These are phyloP conservation scores for Pseudogymnoascus sp. DNA, from an alignment of 2,329 filamentous ascomycete species.

Conservation along the genomic window DNA sequence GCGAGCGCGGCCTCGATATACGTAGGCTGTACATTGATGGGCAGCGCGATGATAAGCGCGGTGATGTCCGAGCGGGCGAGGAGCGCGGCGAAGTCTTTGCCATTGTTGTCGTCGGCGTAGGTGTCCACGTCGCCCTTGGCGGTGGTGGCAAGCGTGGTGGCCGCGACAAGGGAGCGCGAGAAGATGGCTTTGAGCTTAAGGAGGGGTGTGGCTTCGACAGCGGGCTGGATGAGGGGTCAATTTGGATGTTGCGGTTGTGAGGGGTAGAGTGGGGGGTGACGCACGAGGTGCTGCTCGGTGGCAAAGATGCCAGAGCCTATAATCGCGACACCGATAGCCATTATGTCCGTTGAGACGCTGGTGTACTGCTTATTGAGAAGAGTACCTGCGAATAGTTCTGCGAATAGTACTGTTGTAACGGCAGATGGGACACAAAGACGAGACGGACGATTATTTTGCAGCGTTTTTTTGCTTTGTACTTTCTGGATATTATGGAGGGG, in stretches of 20 bases:
- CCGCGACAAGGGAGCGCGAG: conserved; percentile 27
- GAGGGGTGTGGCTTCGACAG: conserved; percentile 42
- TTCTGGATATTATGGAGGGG: neutral
- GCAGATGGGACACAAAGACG: neutral
- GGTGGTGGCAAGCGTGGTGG: conserved; percentile 30
- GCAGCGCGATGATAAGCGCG: conserved; percentile 35
- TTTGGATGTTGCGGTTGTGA: neutral
- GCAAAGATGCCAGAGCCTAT: conserved; percentile 57
- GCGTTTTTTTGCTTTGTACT: neutral
- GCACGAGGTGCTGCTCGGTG: conserved; percentile 47
- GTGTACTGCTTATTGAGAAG: neutral
- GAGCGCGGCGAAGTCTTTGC: conserved; percentile 35
- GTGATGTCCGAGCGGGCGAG: conserved; percentile 26
- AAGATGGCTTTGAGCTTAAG: conserved; percentile 44
- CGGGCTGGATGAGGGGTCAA: conserved; percentile 36
- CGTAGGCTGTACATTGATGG: conserved; percentile 40
- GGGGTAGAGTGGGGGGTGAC: conserved; percentile 13
- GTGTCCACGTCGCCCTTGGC: conserved; percentile 29
- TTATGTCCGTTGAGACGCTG: conserved; percentile 11
- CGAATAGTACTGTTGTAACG: neutral
- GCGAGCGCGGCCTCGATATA: conserved; percentile 40
- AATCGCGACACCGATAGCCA: conserved; percentile 46
- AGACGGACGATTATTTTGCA: neutral
- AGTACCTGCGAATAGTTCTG: neutral
- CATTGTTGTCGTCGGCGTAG: conserved; percentile 26